Evolutionary conservation across 1,284 basidiomycete species (phyloP).

Genomic region (Naganishia liquefaciens): DNA sequence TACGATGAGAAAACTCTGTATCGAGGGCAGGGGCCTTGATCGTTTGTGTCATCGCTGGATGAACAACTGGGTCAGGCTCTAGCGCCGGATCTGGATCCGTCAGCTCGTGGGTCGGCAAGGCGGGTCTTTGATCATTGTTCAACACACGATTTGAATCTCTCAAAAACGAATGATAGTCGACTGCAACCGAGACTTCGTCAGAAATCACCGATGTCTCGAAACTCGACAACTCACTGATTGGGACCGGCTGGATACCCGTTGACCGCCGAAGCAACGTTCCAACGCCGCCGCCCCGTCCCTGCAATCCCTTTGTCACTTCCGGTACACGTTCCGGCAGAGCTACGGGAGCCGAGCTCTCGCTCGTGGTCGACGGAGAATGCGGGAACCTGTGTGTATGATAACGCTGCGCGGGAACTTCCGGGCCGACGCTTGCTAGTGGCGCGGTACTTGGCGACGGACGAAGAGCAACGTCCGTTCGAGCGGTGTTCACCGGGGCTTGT

Average conservation of each 20-base stretch:
- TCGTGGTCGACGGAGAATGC: constrained; percentile 7
- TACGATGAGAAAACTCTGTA: constrained; percentile 8
- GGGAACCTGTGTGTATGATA: constrained; percentile 29
- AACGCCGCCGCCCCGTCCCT: too few relatives aligned
- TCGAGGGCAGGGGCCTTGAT: background rate
- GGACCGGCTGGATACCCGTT: constrained; percentile 24
- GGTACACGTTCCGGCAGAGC: too few relatives aligned
- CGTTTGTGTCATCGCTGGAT: background rate
- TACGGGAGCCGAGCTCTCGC: background rate
- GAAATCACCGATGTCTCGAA: background rate
- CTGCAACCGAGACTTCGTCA: background rate
- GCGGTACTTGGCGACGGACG: background rate
- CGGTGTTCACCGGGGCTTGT: background rate
- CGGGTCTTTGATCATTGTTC: background rate
- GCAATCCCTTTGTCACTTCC: background rate
- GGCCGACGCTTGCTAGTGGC: too few relatives aligned
- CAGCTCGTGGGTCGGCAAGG: constrained; percentile 7
- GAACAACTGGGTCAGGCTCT: background rate
- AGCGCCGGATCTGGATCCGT: constrained; percentile 14
- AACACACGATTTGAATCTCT: background rate
- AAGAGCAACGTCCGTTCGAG: constrained; percentile 2
- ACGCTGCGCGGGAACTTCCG: background rate
- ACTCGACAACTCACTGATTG: constrained; percentile 21
- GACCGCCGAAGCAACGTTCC: constrained; percentile 4
- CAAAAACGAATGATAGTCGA: constrained; percentile 30